Percentiles rank a stretch among this genome's conserved stretches.
These are phyloP conservation scores for Fennellomyces sp. DNA, from an alignment of 371 early-diverging fungal genomes.

Conservation along the genomic window DNA sequence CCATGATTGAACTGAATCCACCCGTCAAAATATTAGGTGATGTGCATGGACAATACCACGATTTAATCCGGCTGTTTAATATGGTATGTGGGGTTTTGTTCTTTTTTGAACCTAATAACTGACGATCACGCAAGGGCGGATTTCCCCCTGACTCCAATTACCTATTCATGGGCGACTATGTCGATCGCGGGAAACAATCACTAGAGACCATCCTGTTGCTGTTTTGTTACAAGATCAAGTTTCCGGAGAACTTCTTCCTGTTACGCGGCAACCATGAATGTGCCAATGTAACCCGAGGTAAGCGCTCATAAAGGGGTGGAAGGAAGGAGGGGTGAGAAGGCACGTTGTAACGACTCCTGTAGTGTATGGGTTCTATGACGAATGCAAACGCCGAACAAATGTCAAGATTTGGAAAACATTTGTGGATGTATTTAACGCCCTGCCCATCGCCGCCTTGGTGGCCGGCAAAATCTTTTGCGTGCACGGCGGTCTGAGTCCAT, in stretches of 20 bases:
- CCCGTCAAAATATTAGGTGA: slow-evolving; percentile 96
- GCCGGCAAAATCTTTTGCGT: slow-evolving; percentile 98
- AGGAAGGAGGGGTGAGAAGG: background rate
- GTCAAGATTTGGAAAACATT: slow-evolving; percentile 97
- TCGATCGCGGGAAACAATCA: slow-evolving; percentile 95
- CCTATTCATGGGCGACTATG: slow-evolving; percentile 96
- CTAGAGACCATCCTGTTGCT: slow-evolving; percentile 94
- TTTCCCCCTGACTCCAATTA: slow-evolving; percentile 89
- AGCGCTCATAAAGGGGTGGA: slow-evolving; percentile 23
- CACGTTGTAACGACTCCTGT: background rate
- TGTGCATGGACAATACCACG: slow-evolving; percentile 96
- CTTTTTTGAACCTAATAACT: background rate
- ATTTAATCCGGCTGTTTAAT: slow-evolving; percentile 90
- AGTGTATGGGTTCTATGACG: slow-evolving; percentile 99
- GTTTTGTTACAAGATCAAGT: slow-evolving; percentile 96
- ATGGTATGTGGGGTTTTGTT: slow-evolving; percentile 37
- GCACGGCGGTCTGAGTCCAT: slow-evolving; percentile 97
- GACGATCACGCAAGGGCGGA: slow-evolving; percentile 55
- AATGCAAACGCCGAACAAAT: slow-evolving; percentile 96
- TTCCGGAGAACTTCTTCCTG: slow-evolving; percentile 93
- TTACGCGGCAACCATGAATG: slow-evolving; percentile 98
- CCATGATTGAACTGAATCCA: slow-evolving; percentile 92
- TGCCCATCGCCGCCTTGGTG: slow-evolving; percentile 96
- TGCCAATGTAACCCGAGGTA: slow-evolving; percentile 92
- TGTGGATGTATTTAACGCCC: slow-evolving; percentile 97